Percentiles rank a stretch among this genome's conserved stretches.
Conservation (phyloP, 1,284 basidiomycete species). For the Leccinum huronense region DNA sequence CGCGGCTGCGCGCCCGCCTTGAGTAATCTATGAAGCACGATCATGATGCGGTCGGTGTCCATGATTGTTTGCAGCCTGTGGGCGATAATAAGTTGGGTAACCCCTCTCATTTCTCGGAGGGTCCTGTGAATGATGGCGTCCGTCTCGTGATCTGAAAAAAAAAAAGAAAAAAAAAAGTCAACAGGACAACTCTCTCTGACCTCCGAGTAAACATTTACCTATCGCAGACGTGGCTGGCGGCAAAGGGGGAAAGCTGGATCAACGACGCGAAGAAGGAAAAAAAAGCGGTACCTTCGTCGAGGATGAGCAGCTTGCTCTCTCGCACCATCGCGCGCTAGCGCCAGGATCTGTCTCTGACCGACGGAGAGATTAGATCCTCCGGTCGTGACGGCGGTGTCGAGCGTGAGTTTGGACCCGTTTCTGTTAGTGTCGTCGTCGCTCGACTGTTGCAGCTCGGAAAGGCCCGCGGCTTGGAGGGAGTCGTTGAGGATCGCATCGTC, state of each 20-base stretch:
- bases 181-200: background rate
- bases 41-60: conserved; percentile 37
- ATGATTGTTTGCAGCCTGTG: conserved; percentile 40
- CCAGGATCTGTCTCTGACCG: conserved; percentile 67
- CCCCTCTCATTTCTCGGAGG: conserved; percentile 32
- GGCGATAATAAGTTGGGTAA: conserved; percentile 37
- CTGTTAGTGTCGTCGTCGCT: conserved; percentile 1
- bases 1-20: no score
- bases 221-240: background rate
- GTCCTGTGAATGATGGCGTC: conserved; percentile 33
- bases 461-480: conserved; percentile 53
- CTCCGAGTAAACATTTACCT: background rate
- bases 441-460: conserved; percentile 52
- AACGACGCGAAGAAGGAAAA: conserved; percentile 11
- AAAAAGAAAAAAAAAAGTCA: background rate
- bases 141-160: conserved; percentile 29
- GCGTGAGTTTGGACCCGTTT: conserved; percentile 19
- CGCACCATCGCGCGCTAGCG: conserved; percentile 42
- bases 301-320: conserved; percentile 32
- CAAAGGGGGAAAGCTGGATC: background rate
- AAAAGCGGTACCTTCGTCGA: conserved; percentile 33
- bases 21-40: no score
- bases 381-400: conserved; percentile 46
- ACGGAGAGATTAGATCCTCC: conserved; percentile 67
- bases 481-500: conserved; percentile 63